A percentile compares a stretch with the other conserved stretches of the same genome.
Evolutionary conservation across 2,329 filamentous ascomycete genomes (phyloP).

Genomic region (Ophiostoma sp.): DNA sequence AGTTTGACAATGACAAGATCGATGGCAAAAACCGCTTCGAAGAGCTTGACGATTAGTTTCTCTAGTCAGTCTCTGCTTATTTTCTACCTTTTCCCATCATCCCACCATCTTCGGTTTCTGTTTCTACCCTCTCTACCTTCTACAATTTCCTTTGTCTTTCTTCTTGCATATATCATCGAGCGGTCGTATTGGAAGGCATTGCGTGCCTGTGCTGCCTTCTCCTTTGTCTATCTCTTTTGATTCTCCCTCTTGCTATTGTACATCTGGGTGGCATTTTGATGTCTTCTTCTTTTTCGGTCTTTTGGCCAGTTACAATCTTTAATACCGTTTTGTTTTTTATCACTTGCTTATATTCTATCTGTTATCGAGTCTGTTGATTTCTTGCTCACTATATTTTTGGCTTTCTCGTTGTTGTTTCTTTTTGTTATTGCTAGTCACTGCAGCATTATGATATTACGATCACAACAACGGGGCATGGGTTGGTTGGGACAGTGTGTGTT

Average conservation of each 20-base stretch:
- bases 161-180: slow-evolving; percentile 12
- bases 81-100: background rate
- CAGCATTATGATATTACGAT: background rate
- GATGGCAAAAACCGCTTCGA: slow-evolving; percentile 50
- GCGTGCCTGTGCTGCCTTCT: background rate
- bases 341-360: background rate
- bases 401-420: background rate
- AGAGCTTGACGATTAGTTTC: slow-evolving; percentile 36
- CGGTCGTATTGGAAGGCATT: background rate
- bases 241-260: background rate
- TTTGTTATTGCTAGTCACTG: background rate
- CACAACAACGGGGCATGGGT: background rate
- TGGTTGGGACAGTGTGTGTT: background rate
- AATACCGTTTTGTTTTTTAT: background rate
- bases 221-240: background rate
- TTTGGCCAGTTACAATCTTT: slow-evolving; percentile 6
- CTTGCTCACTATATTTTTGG: background rate
- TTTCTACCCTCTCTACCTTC: background rate
- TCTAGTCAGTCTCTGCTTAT: background rate
- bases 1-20: slow-evolving; percentile 68
- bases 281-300: background rate
- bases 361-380: too few relatives aligned
- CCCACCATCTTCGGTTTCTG: background rate
- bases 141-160: background rate
- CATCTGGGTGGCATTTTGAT: background rate